phyloP scores from a whole-genome alignment of 2,329 filamentous ascomycete genomes.

The Blastomyces gilchristii region DNA sequence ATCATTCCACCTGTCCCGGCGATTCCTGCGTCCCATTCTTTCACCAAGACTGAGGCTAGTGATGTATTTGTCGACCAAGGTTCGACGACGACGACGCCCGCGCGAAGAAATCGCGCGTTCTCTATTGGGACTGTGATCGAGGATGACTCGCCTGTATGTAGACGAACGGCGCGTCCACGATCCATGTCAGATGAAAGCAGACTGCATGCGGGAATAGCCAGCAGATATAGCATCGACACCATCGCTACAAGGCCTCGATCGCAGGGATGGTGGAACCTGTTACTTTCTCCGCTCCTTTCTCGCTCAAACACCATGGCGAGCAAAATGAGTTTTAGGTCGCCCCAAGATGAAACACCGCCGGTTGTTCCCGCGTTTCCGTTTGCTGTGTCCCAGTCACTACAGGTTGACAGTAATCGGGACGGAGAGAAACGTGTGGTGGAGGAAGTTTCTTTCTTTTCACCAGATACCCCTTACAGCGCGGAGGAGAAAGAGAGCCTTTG shows the following conservation, averaged over 20 bases:
- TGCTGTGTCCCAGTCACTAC: not conserved
- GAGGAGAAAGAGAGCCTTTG: conserved; percentile 14
- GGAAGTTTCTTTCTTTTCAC: conserved; percentile 24
- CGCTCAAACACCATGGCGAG: conserved; percentile 28
- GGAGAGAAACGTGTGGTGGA: conserved; percentile 24
- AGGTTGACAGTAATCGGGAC: conserved; percentile 12
- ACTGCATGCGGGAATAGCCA: conserved; percentile 20
- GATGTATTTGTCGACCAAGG: conserved; percentile 16
- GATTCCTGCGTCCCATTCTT: conserved; percentile 27
- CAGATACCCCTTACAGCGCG: conserved; percentile 22
- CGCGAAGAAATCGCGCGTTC: conserved; percentile 23
- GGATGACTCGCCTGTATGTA: conserved; percentile 17
- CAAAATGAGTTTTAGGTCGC: conserved; percentile 18
- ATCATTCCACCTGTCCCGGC: conserved; percentile 32
- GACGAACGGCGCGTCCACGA: conserved; percentile 13
- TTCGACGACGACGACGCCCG: conserved; percentile 11
- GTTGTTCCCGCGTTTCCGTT: conserved; percentile 19
- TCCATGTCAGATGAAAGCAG: conserved; percentile 24
- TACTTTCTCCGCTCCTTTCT: conserved; percentile 37
- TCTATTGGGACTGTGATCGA: conserved; percentile 32
- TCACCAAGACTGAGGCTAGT: conserved; percentile 12
- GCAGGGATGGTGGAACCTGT: conserved; percentile 42
- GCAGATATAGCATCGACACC: conserved; percentile 28
- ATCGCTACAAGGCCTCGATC: conserved; percentile 32
- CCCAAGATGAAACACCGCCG: conserved; percentile 17